Base-by-base conservation (phyloP, 1,284 basidiomycete genomes). In the Gymnopus androsaceus region DNA sequence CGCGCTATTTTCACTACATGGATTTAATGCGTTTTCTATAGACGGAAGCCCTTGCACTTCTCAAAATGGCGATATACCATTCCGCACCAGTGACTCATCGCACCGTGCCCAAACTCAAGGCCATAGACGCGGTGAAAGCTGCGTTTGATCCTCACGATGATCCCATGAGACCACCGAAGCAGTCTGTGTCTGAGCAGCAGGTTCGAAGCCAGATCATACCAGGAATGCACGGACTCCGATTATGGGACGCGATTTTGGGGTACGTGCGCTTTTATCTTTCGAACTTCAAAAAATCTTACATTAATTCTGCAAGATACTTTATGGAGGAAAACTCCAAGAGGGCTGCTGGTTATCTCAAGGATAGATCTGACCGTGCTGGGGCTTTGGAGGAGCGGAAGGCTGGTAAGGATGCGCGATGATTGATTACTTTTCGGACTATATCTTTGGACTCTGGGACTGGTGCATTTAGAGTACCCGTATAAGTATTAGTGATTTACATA, bases 141-240 rank as follows among this genome's bases (percentile, higher is more conserved):
- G 75, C 77, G 2, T 75, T 84, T 57, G 76, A 82, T 60, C 76
- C 76, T 6, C 66, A 77, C 27, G 80, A 83, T 59, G 73, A 80
- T 61, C 77, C 79, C n/a, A 69, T 69, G 51, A 74, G 71, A 47
- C 67, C 78, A 14, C 82, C 82, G 4, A 71, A 69, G 55, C 82
- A 84, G 62, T 84, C 82, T 4, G 82, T 74, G 3, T 82, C 82
- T 14, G 83, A 85, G 66, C 75, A 84, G 62, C 83, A 84, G 63
- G 73, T 75, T 15, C 67, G 65, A 23, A 66, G 66, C 12, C 70
- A 71, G 50, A 63, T 78, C 31, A 59, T 78, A 5, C 75, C 78
- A 11, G 48, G 48, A 9, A 62, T 83, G 42, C 81, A 85, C 63
- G 82, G 82, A 9, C 62, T 84, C 57, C 68, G 72, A 23, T 76